A percentile compares a stretch with the other conserved stretches of the same genome.
These are phyloP conservation scores for Microsporum canis DNA, from an alignment of 2,329 filamentous ascomycete species.

Conservation along the genomic window DNA sequence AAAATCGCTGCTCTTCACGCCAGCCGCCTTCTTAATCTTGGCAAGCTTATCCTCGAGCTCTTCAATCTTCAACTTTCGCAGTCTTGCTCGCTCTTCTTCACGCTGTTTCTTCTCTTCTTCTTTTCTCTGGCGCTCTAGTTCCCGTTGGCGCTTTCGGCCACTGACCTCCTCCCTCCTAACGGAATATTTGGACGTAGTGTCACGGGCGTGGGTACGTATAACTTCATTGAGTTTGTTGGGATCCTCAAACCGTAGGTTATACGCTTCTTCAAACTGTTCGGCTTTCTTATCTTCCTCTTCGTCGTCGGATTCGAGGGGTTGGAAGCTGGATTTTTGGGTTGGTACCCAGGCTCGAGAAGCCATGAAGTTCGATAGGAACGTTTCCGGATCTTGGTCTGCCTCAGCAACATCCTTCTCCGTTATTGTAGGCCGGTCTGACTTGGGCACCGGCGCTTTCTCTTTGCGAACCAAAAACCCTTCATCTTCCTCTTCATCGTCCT, in stretches of 20 bases:
- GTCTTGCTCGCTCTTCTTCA: slow-evolving; percentile 67
- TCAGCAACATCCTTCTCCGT: slow-evolving; percentile 56
- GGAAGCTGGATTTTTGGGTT: slow-evolving; percentile 52
- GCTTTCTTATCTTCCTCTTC: slow-evolving; percentile 62
- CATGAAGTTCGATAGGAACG: slow-evolving; percentile 91
- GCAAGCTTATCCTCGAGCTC: slow-evolving; percentile 78
- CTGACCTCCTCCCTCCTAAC: slow-evolving; percentile 75
- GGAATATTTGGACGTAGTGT: slow-evolving; percentile 67
- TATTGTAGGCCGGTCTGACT: slow-evolving; percentile 30
- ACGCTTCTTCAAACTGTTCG: slow-evolving; percentile 82
- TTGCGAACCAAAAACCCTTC: slow-evolving; percentile 64
- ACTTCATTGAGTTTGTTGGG: slow-evolving; percentile 78
- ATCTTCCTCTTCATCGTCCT: slow-evolving; percentile 38
- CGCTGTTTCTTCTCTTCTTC: slow-evolving; percentile 66
- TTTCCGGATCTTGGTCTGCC: slow-evolving; percentile 82
- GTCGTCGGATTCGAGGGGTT: slow-evolving; percentile 87
- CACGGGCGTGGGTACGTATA: slow-evolving; percentile 78
- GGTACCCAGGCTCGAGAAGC: slow-evolving; percentile 82
- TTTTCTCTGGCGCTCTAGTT: slow-evolving; percentile 63
- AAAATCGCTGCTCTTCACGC: slow-evolving; percentile 54
- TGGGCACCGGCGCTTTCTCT: slow-evolving; percentile 38
- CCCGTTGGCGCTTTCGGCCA: slow-evolving; percentile 64
- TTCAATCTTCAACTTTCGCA: slow-evolving; percentile 81
- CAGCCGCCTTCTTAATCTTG: slow-evolving; percentile 82
- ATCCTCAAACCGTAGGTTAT: slow-evolving; percentile 93